A percentile compares a stretch with the other conserved stretches of the same genome.
Evolutionary conservation across 495 filamentous ascomycete genomes (phyloP).

Genomic region (Clavariopsis aquatica): DNA sequence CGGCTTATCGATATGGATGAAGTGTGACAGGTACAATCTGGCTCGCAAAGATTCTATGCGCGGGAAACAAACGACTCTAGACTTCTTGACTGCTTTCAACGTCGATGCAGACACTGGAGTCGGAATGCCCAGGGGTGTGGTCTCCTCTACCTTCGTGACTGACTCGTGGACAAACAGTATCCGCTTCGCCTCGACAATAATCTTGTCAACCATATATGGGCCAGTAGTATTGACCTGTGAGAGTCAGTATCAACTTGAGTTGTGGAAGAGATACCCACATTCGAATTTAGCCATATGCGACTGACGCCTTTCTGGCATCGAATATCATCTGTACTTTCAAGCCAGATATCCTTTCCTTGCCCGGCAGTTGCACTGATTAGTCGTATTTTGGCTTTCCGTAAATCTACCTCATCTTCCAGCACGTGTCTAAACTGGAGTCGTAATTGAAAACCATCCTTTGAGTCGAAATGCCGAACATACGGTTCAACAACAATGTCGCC

Average conservation of each 20-base stretch:
- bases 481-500: constrained; percentile 67
- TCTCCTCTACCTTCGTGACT: constrained; percentile 38
- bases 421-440: constrained; percentile 70
- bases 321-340: constrained; percentile 52
- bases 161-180: constrained; percentile 67
- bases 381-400: constrained; percentile 66
- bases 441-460: constrained; percentile 77
- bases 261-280: constrained; percentile 44
- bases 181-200: constrained; percentile 68
- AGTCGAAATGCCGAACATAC: constrained; percentile 66
- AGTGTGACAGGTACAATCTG: constrained; percentile 53
- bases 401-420: constrained; percentile 66
- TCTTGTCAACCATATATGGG: constrained; percentile 71
- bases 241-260: neutral
- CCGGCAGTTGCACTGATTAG: constrained; percentile 55
- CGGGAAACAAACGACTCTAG: constrained; percentile 55
- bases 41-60: constrained; percentile 52
- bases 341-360: constrained; percentile 63
- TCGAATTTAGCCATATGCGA: constrained; percentile 53
- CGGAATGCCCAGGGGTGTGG: constrained; percentile 36
- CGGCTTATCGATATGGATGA: constrained; percentile 74
- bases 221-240: constrained; percentile 66
- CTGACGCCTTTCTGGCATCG: constrained; percentile 58
- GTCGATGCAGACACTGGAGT: constrained; percentile 45
- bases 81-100: constrained; percentile 49